Conservation (phyloP, 306 rosid genomes). For the Castanea mollissima region DNA sequence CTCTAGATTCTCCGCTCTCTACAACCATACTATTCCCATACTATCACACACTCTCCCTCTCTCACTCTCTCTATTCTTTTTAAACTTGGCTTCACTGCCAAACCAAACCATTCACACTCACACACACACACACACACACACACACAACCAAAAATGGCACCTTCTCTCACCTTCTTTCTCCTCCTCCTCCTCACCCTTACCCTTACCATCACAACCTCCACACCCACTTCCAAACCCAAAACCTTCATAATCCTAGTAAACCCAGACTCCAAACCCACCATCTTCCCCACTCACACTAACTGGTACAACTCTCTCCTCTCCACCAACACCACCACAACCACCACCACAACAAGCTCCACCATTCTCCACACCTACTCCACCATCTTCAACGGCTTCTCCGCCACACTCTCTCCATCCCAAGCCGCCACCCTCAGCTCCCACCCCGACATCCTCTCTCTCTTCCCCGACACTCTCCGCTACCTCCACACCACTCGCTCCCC, state of each 20-base stretch:
- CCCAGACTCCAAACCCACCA: slow-evolving; percentile 62
- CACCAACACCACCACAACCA: slow-evolving; percentile 3
- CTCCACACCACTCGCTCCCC: slow-evolving; percentile 89
- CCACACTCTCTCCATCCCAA: slow-evolving; percentile 56
- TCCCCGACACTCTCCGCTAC: slow-evolving; percentile 72
- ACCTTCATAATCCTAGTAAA: slow-evolving; percentile 80
- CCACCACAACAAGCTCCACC: background rate
- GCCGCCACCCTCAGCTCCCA: slow-evolving; percentile 40
- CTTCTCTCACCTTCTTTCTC: slow-evolving; percentile 12
- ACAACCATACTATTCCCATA: too few species aligned
- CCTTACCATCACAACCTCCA: background rate
- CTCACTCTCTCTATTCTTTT: slow-evolving; percentile 21
- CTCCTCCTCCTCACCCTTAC: slow-evolving; percentile 1
- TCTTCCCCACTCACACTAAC: slow-evolving; percentile 67
- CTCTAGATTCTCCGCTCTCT: too few species aligned
- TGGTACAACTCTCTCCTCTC: slow-evolving; percentile 81
- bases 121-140: background rate
- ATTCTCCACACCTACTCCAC: slow-evolving; percentile 68
- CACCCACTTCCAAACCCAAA: slow-evolving; percentile 20
- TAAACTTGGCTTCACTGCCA: slow-evolving; percentile 12
- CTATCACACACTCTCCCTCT: background rate
- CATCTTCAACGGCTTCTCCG: slow-evolving; percentile 79
- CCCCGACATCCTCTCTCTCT: slow-evolving; percentile 48
- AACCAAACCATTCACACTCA: too few species aligned
- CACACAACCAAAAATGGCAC: slow-evolving; percentile 32